Evolutionary conservation across 2,329 filamentous ascomycete species (phyloP), one percentile per base, ranked within the genome.

Genomic region (Ophiostoma piceae): DNA sequence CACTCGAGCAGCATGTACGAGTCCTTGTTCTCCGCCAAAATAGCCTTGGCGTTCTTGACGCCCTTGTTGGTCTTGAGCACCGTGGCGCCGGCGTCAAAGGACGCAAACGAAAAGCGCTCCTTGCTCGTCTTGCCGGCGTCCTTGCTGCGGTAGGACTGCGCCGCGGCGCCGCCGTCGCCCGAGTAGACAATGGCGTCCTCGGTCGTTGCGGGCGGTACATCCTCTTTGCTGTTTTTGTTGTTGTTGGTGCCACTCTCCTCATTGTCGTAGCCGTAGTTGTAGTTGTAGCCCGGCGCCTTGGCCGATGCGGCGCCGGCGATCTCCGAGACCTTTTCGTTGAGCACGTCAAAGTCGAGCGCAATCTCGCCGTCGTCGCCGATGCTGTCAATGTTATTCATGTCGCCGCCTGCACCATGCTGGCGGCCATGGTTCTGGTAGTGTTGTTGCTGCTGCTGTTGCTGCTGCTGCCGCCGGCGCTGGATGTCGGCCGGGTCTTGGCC

Each of bases 61-160:
- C 94, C 90, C 3, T 87, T 84, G 76, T 96, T 96, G 2, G 92
- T 92, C 81, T 98, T 98, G 72, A 97, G 83, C 37, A 98, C 88
- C 0, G 92, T 97, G 14, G 95, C 95, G 12, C 95, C 95, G 72
- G 93, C 96, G 78, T 99, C 95, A 76, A 98, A 98, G 0, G 94
- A 98, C 7, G 95, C 93, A 80, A 96, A 99, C 69, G 96, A 98
- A 79, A 97, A 97, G 64, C 95, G 86, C 79, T 98, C 95, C 79
- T 98, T 98, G 84, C 94, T 97, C 0, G 95, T 99, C 78, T 92
- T 97, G 8, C 95, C 95, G 3, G 95, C 95, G 78, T 98, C 94
- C 79, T 96, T 97, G 77, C 91, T 93, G 51, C 92, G 86, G 72
- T 88, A 84, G 47, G 84, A 82, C 22, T 84, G 83, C n/a, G 83